Evolutionary conservation across 306 rosid genomes (phyloP), one percentile per base, ranked within the genome.

Genomic region (Pueraria montana): DNA sequence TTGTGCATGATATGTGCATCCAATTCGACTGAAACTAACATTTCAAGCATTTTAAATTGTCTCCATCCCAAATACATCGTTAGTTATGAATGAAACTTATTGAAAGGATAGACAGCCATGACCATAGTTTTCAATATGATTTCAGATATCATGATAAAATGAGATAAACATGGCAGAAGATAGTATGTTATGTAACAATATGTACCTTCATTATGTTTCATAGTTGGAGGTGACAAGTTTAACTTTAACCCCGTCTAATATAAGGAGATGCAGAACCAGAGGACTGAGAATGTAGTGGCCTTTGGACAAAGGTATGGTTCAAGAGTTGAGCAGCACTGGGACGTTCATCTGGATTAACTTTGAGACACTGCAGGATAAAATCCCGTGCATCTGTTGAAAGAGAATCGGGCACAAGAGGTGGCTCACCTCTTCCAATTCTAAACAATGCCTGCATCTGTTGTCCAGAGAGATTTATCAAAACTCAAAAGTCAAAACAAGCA

Each of bases 391-490:
- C 98, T 34, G 5, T 88, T 49, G 98, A 90, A 73, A 95, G 98
- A 81, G 91, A 65, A 50, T 91, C 96, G 2, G 97, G 91, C 74
- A 95, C 85, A 16, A 55, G 76, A 30, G 98, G 98, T 14, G 68
- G 90, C 77, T 85, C 91, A 16, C 98, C 98, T 88, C 85, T 92
- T 82, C 98, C 98, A 45, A 95, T 95, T 78, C 84, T 89, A 81
- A 67, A 95, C 80, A 95, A 74, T 27, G 98, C 98, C 74, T 88
- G 91, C 95, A 95, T 87, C 95, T 87, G 93, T 87, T 77, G 83
- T 78, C 58, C 85, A 11, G 79, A 79, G 78, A 75, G 70, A 76
- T 18, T 13, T 53, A 64, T 71, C 77, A 79, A 85, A 75, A 50
- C 64, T 69, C 46, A 56, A 68, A 84, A 67, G 76, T 32, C 58